Evolutionary conservation across 371 early-diverging fungal genomes (phyloP).

Genomic region (Fennellomyces sp.): DNA sequence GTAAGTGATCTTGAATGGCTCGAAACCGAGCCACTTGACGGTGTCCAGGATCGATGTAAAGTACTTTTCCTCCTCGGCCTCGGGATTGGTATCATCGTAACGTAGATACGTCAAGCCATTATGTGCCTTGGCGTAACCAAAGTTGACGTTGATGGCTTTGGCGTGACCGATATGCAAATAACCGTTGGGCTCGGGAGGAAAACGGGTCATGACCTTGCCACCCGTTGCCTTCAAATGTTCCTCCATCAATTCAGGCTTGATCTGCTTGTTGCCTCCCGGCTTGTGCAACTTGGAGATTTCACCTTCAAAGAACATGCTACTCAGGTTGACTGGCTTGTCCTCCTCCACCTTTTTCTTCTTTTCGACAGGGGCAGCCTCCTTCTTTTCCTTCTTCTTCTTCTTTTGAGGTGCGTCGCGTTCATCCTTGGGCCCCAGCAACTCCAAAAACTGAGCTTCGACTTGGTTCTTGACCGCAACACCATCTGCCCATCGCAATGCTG

Average conservation of each 20-base stretch:
- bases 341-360: conserved; percentile 50
- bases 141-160: conserved; percentile 99
- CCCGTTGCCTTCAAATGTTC: conserved; percentile 95
- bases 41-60: conserved; percentile 96
- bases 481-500: conserved; percentile 90
- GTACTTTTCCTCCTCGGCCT: conserved; percentile 96
- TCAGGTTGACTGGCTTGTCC: conserved; percentile 22
- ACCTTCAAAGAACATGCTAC: conserved; percentile 85
- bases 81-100: conserved; percentile 99
- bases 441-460: conserved; percentile 83
- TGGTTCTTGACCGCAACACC: conserved; percentile 83
- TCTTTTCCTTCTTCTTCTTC: conserved; percentile 63
- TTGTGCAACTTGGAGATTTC: conserved; percentile 93
- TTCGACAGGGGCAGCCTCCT: conserved; percentile 24
- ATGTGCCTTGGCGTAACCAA: conserved; percentile 96
- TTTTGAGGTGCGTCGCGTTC: conserved; percentile 86
- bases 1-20: conserved; percentile 94
- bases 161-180: conserved; percentile 99
- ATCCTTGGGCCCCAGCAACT: conserved; percentile 93
- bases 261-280: conserved; percentile 98
- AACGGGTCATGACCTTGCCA: conserved; percentile 96
- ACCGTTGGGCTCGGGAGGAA: conserved; percentile 99
- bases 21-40: conserved; percentile 98
- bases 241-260: conserved; percentile 88
- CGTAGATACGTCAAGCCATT: conserved; percentile 95